Evolutionary conservation across 305 asterid species (phyloP).

Genomic region (Ruellia speciosa): DNA sequence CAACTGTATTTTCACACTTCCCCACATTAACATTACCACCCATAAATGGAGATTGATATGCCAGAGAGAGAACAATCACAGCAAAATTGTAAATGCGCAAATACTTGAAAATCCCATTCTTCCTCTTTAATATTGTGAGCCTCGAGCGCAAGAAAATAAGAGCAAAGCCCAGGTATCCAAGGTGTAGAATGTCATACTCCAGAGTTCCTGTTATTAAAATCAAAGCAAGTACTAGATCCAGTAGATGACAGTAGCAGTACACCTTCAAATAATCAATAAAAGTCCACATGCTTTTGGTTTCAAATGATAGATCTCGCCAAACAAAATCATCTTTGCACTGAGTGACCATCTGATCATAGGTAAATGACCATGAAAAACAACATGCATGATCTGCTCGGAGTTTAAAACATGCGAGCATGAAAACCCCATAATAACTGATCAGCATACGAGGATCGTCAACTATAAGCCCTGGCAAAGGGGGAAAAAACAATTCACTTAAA

Average conservation of each 20-base stretch:
- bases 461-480: slow-evolving; percentile 49
- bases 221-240: slow-evolving; percentile 88
- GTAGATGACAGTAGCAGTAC: slow-evolving; percentile 96
- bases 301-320: slow-evolving; percentile 95
- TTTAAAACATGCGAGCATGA: slow-evolving; percentile 85
- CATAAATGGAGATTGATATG: slow-evolving; percentile 87
- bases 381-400: slow-evolving; percentile 82
- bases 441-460: slow-evolving; percentile 96
- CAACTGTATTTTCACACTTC: slow-evolving; percentile 66
- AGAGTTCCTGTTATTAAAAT: slow-evolving; percentile 89
- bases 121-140: slow-evolving; percentile 84
- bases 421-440: slow-evolving; percentile 76
- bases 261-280: slow-evolving; percentile 90
- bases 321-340: slow-evolving; percentile 84
- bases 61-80: slow-evolving; percentile 91
- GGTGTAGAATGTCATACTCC: slow-evolving; percentile 94
- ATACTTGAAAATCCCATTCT: slow-evolving; percentile 82
- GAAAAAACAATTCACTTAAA: slow-evolving; percentile 8
- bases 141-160: slow-evolving; percentile 90
- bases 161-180: slow-evolving; percentile 94
- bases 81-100: slow-evolving; percentile 81
- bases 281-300: slow-evolving; percentile 99
- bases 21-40: slow-evolving; percentile 77
- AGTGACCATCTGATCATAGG: slow-evolving; percentile 73
- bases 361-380: slow-evolving; percentile 66